phyloP scores from a whole-genome alignment of 2,329 filamentous ascomycete genomes.

The Trichoderma koningiopsis region DNA sequence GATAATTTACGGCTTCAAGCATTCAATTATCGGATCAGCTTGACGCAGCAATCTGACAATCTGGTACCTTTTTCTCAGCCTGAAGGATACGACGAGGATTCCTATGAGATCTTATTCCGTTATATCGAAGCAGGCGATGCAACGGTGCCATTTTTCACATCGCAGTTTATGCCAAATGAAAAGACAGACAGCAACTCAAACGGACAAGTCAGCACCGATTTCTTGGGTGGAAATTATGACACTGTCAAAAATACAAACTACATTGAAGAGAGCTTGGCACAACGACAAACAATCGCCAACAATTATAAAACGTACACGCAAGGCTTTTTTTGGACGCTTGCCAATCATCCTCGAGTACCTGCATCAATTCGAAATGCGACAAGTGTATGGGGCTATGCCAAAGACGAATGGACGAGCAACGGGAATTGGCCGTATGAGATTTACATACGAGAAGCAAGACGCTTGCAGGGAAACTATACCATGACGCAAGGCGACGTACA shows the following conservation, averaged over 20 bases:
- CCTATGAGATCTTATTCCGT: slow-evolving; percentile 25
- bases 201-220: slow-evolving; percentile 30
- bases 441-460: slow-evolving; percentile 36
- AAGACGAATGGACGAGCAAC: slow-evolving; percentile 35
- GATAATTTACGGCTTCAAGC: slow-evolving; percentile 25
- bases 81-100: slow-evolving; percentile 11
- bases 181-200: slow-evolving; percentile 29
- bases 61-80: slow-evolving; percentile 24
- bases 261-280: slow-evolving; percentile 17
- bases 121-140: slow-evolving; percentile 24
- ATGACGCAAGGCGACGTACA: slow-evolving; percentile 32
- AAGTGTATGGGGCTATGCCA: slow-evolving; percentile 31
- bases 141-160: slow-evolving; percentile 19
- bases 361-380: slow-evolving; percentile 5
- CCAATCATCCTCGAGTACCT: slow-evolving; percentile 27
- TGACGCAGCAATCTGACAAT: slow-evolving; percentile 21
- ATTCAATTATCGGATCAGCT: slow-evolving; percentile 25
- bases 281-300: slow-evolving; percentile 26
- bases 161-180: slow-evolving; percentile 24
- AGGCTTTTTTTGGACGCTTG: slow-evolving; percentile 29
- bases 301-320: slow-evolving; percentile 29
- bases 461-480: slow-evolving; percentile 32
- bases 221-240: slow-evolving; percentile 32
- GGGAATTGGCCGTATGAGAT: slow-evolving; percentile 34
- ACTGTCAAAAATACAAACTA: slow-evolving; percentile 21